phyloP scores from a whole-genome alignment of 2,329 filamentous ascomycete species.

The Blastomyces silverae region DNA sequence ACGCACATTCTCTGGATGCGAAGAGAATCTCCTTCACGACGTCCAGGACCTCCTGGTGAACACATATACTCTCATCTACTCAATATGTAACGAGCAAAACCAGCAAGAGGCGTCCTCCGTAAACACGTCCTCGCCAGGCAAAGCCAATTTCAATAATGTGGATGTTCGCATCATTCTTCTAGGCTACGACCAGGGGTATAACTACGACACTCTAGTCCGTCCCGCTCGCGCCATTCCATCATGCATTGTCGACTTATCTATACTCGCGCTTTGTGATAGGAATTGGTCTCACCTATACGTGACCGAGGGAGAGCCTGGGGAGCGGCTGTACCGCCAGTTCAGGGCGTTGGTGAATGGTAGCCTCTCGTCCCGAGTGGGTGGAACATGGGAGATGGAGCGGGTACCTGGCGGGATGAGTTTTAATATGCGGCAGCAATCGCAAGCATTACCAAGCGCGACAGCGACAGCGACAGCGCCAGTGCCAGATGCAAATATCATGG shows the following conservation, averaged over 20 bases:
- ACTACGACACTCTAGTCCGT: conserved; percentile 10
- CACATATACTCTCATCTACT: conserved; percentile 13
- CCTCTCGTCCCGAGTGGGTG: conserved; percentile 13
- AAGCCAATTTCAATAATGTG: background rate
- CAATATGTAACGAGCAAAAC: conserved; percentile 8
- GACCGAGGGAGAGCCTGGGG: conserved; percentile 15
- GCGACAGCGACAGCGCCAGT: background rate
- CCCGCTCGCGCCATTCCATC: conserved; percentile 9
- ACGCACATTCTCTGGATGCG: conserved; percentile 12
- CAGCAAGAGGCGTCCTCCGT: background rate
- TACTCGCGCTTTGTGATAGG: conserved; percentile 15
- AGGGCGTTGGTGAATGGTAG: conserved; percentile 13
- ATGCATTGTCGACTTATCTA: conserved; percentile 14
- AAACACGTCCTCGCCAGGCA: background rate
- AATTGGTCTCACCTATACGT: conserved; percentile 16
- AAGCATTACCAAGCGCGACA: background rate
- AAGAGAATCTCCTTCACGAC: background rate
- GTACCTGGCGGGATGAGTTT: conserved; percentile 14
- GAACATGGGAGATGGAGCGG: conserved; percentile 14
- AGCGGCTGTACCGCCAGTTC: conserved; percentile 16
- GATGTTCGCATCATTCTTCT: conserved; percentile 9
- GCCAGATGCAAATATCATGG: background rate
- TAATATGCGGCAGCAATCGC: conserved; percentile 16
- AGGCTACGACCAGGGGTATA: conserved; percentile 9
- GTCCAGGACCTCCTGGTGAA: conserved; percentile 10